These are phyloP conservation scores for Lumnitzera littorea DNA, from an alignment of 345 rosid species.

Conservation along the genomic window DNA sequence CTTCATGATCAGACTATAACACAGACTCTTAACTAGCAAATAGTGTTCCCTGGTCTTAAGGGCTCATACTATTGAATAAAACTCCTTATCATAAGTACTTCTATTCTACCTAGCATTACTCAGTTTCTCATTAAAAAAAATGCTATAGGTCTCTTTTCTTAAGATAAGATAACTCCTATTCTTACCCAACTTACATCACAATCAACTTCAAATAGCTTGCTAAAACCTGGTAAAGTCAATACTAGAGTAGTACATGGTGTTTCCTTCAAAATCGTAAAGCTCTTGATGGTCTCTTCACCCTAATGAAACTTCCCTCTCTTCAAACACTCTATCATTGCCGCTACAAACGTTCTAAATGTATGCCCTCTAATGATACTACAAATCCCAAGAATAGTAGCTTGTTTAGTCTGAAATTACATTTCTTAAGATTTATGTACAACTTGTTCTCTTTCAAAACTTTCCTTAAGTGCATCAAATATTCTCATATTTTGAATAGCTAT, in stretches of 20 bases:
- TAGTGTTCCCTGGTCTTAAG: neutral
- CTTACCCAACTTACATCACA: neutral
- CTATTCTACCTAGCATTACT: too few species aligned
- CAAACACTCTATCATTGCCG: neutral
- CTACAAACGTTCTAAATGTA: neutral
- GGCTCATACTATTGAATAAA: neutral
- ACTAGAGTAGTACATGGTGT: too few species aligned
- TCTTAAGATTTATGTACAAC: too few species aligned
- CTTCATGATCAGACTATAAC: too few species aligned
- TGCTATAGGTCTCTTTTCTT: neutral
- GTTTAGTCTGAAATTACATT: too few species aligned
- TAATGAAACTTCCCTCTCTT: neutral
- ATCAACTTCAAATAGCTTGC: neutral
- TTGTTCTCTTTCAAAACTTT: too few species aligned
- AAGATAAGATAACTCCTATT: neutral
- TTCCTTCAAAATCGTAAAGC: neutral
- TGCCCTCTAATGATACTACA: constrained; percentile 1
- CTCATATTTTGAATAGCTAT: too few species aligned
- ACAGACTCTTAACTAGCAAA: neutral
- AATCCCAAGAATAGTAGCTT: constrained; percentile 5
- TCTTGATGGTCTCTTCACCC: neutral
- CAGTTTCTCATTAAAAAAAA: too few species aligned
- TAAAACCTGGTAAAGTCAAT: neutral
- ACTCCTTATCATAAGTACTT: too few species aligned
- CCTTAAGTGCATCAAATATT: too few species aligned